Percentiles rank a stretch among this genome's conserved stretches.
phyloP scores from a whole-genome alignment of 345 rosid genomes.

The Jatropha curcas region DNA sequence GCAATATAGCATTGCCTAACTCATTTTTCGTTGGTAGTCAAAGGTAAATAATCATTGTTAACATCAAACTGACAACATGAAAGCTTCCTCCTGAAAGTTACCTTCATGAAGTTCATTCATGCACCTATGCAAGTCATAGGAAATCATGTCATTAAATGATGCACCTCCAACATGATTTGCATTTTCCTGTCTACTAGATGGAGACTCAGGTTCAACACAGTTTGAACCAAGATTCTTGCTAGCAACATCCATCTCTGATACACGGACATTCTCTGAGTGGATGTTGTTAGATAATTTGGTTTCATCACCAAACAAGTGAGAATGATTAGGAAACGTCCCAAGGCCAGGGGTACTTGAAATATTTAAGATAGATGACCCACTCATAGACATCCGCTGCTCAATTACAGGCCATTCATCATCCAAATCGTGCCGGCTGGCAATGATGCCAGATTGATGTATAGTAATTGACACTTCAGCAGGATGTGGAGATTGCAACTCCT shows the following conservation, averaged over 20 bases:
- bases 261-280: constrained; percentile 20
- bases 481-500: constrained; percentile 16
- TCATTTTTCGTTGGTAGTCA: not conserved
- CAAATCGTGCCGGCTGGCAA: constrained; percentile 20
- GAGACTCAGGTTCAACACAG: constrained; percentile 13
- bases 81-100: constrained; percentile 38
- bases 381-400: constrained; percentile 22
- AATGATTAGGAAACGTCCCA: constrained; percentile 10
- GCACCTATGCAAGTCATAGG: constrained; percentile 10
- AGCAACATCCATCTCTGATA: constrained; percentile 21
- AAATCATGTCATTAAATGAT: constrained; percentile 7
- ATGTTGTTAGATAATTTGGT: constrained; percentile 15
- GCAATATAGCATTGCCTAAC: not conserved
- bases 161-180: constrained; percentile 18
- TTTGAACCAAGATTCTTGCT: constrained; percentile 9
- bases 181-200: constrained; percentile 21
- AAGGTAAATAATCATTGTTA: not conserved
- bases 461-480: constrained; percentile 1
- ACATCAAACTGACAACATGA: constrained; percentile 13
- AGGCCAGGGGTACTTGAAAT: constrained; percentile 9
- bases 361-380: constrained; percentile 14
- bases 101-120: constrained; percentile 26
- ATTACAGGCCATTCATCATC: constrained; percentile 29
- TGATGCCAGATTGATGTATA: constrained; percentile 16
- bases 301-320: constrained; percentile 10